Evolutionary conservation across 768 basidiomycete genomes (phyloP), one percentile per base, ranked within the genome.

Genomic region (Lactarius tabidus): DNA sequence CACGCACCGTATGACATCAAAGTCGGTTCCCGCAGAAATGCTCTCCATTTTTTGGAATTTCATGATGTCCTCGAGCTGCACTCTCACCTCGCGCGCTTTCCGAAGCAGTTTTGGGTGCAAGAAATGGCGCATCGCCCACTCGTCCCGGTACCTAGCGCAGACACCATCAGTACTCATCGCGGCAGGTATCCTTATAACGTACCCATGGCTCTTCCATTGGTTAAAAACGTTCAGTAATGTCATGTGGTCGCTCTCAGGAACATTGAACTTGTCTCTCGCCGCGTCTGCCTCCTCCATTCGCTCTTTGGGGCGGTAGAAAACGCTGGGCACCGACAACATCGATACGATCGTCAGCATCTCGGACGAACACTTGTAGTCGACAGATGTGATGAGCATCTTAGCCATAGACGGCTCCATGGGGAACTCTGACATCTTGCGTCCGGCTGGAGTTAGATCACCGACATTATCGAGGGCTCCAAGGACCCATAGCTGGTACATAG

Each of bases 401-500:
- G 94, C 95, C 86, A 99, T 93, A 1, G 93, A 95, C 2, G 96
- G 96, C 74, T 98, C 96, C 95, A 99, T 98, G 4, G 97, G 97
- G 77, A 98, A 98, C 72, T 98, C 94, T 17, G 93, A 95, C 95
- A 99, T 98, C 78, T 97, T 97, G 60, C 91, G 85, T 7, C 97
- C 97, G 61, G 87, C 82, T 2, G 88, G 83, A 2, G 96, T 99
- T 67, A 99, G 79, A 77, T 99, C 93, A n/a, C 97, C 95, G 41
- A 95, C 87, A 71, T 98, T 99, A 79, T 98, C 93, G 29, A 99
- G 82, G 9, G 97, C 97, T 39, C 95, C 95, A 36, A 99, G 88
- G 3, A 98, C 95, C 97, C 97, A 99, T 39, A 99, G 86, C 74
- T 98, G 97, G 75, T 98, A 99, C 95, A 98, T 98, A 7, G 96